A percentile compares a stretch with the other conserved stretches of the same genome.
phyloP scores from a whole-genome alignment of 2,329 filamentous ascomycete genomes.

The Colletotrichum spaethianum region DNA sequence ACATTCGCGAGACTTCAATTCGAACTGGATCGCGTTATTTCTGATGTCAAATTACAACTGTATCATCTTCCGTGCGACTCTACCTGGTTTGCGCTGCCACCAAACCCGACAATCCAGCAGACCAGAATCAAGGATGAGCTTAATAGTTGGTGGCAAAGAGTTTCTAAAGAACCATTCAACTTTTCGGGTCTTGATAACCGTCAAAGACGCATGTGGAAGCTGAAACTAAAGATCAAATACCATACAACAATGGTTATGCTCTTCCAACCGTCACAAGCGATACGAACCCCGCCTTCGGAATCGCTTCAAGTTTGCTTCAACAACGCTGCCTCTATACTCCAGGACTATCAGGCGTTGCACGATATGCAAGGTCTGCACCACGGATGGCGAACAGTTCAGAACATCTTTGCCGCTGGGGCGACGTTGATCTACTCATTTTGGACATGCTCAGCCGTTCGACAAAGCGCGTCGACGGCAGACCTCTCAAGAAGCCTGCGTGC shows the following conservation, averaged over 20 bases:
- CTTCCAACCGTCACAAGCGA: slow-evolving; percentile 54
- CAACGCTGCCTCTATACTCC: slow-evolving; percentile 44
- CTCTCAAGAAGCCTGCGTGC: slow-evolving; percentile 46
- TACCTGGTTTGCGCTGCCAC: slow-evolving; percentile 34
- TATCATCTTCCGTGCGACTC: slow-evolving; percentile 45
- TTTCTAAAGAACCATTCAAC: slow-evolving; percentile 21
- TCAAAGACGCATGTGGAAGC: slow-evolving; percentile 42
- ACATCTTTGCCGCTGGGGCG: slow-evolving; percentile 54
- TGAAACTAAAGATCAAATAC: slow-evolving; percentile 51
- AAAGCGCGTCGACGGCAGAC: slow-evolving; percentile 39
- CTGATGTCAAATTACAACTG: slow-evolving; percentile 45
- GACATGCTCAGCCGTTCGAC: slow-evolving; percentile 49
- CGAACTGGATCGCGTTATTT: slow-evolving; percentile 45
- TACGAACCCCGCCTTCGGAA: slow-evolving; percentile 47
- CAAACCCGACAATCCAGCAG: slow-evolving; percentile 33
- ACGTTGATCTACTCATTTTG: slow-evolving; percentile 56
- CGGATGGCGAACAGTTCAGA: slow-evolving; percentile 56
- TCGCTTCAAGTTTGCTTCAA: slow-evolving; percentile 50
- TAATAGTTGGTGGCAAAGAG: slow-evolving; percentile 31
- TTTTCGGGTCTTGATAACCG: slow-evolving; percentile 30
- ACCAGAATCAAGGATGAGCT: slow-evolving; percentile 39
- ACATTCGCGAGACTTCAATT: slow-evolving; percentile 48
- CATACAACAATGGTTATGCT: slow-evolving; percentile 52
- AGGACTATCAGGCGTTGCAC: slow-evolving; percentile 50
- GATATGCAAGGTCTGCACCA: slow-evolving; percentile 48